A percentile compares a stretch with the other conserved stretches of the same genome.
Conservation (phyloP, 139 green algal genomes). For the Eudorina sp. region DNA sequence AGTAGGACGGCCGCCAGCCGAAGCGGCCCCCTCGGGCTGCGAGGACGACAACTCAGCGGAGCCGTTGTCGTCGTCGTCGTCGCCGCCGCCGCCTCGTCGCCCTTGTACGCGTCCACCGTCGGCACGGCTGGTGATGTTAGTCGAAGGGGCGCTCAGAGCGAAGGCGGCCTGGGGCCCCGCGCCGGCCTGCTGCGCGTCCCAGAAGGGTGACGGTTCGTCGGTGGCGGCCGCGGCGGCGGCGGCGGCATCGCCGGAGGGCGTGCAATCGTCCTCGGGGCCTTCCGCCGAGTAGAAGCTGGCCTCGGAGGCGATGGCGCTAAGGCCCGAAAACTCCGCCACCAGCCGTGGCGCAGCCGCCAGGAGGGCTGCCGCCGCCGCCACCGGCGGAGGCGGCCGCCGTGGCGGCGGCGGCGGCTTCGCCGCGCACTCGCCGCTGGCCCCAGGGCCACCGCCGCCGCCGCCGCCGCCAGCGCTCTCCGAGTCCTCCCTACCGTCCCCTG, state of each 20-base stretch:
- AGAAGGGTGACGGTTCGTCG: too few relatives aligned
- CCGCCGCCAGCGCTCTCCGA: not conserved
- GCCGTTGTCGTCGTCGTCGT: not conserved
- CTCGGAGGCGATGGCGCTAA: conserved; percentile 1
- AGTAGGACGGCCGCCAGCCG: too few relatives aligned
- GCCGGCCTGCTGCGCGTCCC: too few relatives aligned
- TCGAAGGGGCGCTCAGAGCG: too few relatives aligned
- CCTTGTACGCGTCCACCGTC: not conserved
- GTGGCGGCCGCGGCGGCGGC: not conserved
- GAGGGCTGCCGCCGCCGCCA: not conserved
- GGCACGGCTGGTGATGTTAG: not conserved
- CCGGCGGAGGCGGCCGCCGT: not conserved
- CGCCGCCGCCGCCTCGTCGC: not conserved
- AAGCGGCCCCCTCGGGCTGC: too few relatives aligned
- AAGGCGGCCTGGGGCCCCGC: too few relatives aligned
- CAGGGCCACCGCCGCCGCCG: not conserved
- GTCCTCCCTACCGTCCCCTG: not conserved
- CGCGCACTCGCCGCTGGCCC: too few relatives aligned
- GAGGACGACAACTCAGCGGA: too few relatives aligned
- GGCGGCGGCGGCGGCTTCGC: not conserved
- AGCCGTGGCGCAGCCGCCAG: too few relatives aligned
- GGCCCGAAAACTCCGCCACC: not conserved
- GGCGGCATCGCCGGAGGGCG: not conserved
- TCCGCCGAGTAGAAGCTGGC: conserved; percentile 33
- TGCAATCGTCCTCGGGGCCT: not conserved